Conservation (phyloP, 495 filamentous ascomycete genomes). For the Diplogelasinospora grovesii region DNA sequence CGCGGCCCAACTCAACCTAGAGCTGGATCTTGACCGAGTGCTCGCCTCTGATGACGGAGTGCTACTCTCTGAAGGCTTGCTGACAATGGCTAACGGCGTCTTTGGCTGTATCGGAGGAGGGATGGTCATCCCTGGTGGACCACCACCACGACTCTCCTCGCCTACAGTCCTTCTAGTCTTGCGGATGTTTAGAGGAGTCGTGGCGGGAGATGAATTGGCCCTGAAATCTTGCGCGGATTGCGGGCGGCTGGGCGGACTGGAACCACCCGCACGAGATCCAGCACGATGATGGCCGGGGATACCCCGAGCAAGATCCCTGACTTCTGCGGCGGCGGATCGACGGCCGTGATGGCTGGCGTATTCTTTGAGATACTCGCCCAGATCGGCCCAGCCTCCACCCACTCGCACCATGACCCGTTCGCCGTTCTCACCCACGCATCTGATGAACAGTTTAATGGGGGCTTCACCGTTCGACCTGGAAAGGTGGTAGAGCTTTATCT, state of each 20-base stretch:
- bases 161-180: constrained; percentile 41
- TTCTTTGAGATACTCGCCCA: constrained; percentile 89
- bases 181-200: constrained; percentile 38
- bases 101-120: constrained; percentile 29
- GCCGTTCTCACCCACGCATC: constrained; percentile 80
- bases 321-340: constrained; percentile 47
- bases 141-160: constrained; percentile 15
- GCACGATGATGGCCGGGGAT: too few species aligned
- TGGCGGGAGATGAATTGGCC: constrained; percentile 22
- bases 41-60: constrained; percentile 30
- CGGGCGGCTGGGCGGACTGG: constrained; percentile 39
- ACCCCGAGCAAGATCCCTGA: constrained; percentile 46
- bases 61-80: constrained; percentile 10
- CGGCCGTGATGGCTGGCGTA: constrained; percentile 85
- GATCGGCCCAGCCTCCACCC: constrained; percentile 92
- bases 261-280: constrained; percentile 21
- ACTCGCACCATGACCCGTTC: constrained; percentile 96
- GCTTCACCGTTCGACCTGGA: constrained; percentile 73
- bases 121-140: too few species aligned
- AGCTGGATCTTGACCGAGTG: constrained; percentile 36
- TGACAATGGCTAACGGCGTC: constrained; percentile 26
- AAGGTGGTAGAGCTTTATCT: constrained; percentile 88
- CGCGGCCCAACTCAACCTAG: constrained; percentile 42
- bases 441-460: constrained; percentile 89
- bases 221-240: constrained; percentile 30